Percentiles rank a stretch among this genome's conserved stretches.
Evolutionary conservation across 768 basidiomycete genomes (phyloP).

Genomic region (Tubosaeta sp.): DNA sequence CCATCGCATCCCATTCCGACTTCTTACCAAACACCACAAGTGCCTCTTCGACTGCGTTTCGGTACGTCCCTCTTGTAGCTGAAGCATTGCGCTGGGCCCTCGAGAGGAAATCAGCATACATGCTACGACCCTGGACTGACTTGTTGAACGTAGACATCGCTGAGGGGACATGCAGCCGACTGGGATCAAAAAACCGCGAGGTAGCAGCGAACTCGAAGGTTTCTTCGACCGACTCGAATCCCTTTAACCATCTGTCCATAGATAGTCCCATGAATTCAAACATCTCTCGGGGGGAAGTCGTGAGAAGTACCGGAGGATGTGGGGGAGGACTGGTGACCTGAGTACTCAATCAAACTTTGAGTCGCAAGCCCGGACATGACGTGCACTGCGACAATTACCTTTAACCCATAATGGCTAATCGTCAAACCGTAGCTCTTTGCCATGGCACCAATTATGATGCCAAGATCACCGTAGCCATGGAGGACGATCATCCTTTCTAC

Average conservation of each 20-base stretch:
- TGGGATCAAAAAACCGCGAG: constrained; percentile 50
- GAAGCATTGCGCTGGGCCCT: constrained; percentile 37
- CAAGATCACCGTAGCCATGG: constrained; percentile 66
- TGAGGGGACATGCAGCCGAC: constrained; percentile 29
- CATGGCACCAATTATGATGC: constrained; percentile 62
- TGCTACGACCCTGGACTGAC: constrained; percentile 44
- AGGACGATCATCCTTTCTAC: constrained; percentile 51
- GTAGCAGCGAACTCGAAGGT: constrained; percentile 56
- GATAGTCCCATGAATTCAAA: constrained; percentile 55
- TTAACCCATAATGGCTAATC: constrained; percentile 53
- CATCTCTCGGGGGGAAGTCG: constrained; percentile 45
- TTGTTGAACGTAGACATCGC: constrained; percentile 35
- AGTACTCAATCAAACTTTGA: constrained; percentile 11
- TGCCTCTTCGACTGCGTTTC: constrained; percentile 39
- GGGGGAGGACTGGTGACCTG: constrained; percentile 28
- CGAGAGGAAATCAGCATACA: constrained; percentile 56
- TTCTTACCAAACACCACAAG: constrained; percentile 50
- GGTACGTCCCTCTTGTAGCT: constrained; percentile 10
- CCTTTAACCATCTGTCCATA: constrained; percentile 44
- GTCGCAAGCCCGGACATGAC: not conserved
- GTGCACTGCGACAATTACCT: constrained; percentile 34
- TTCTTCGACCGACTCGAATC: constrained; percentile 51
- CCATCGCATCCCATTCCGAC: constrained; percentile 41
- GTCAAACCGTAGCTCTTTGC: constrained; percentile 47
- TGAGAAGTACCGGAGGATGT: constrained; percentile 44